phyloP scores from a whole-genome alignment of 164 flowering plant species.

The Santalum album region DNA sequence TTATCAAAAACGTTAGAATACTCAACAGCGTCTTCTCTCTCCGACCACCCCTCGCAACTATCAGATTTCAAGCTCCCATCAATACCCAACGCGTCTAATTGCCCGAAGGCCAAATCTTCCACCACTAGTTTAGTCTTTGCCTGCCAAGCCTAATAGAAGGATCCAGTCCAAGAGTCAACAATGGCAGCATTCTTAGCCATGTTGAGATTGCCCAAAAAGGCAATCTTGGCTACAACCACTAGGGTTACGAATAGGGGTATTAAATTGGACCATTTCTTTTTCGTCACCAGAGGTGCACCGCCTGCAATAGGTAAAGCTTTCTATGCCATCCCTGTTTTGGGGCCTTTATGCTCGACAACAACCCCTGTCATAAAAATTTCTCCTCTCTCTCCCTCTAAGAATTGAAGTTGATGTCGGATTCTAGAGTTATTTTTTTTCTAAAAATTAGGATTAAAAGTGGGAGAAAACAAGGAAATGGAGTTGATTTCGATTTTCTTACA shows the following conservation, averaged over 20 bases:
- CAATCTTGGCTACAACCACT: conserved; percentile 66
- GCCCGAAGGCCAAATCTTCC: background rate
- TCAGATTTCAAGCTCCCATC: conserved; percentile 7
- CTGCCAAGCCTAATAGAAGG: conserved; percentile 25
- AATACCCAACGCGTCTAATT: background rate
- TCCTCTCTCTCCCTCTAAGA: background rate
- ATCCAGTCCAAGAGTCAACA: conserved; percentile 55
- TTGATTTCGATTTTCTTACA: too few relatives aligned
- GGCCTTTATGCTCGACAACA: conserved; percentile 17
- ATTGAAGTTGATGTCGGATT: too few relatives aligned
- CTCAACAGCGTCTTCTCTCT: conserved; percentile 50
- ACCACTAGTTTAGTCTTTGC: background rate
- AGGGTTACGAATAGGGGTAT: conserved; percentile 54
- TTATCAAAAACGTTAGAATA: conserved; percentile 68
- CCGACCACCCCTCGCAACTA: conserved; percentile 76
- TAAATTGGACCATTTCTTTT: conserved; percentile 53
- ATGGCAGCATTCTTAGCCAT: conserved; percentile 57
- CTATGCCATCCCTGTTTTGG: conserved; percentile 11
- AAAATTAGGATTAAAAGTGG: too few relatives aligned
- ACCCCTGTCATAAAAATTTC: conserved; percentile 21
- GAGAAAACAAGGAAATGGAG: too few relatives aligned
- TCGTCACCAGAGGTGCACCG: conserved; percentile 12
- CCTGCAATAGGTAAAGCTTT: too few relatives aligned
- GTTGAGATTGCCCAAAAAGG: conserved; percentile 69
- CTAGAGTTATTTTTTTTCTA: too few relatives aligned